Evolutionary conservation across 495 filamentous ascomycete genomes (phyloP).

Genomic region (Hypoxylon trugodes): DNA sequence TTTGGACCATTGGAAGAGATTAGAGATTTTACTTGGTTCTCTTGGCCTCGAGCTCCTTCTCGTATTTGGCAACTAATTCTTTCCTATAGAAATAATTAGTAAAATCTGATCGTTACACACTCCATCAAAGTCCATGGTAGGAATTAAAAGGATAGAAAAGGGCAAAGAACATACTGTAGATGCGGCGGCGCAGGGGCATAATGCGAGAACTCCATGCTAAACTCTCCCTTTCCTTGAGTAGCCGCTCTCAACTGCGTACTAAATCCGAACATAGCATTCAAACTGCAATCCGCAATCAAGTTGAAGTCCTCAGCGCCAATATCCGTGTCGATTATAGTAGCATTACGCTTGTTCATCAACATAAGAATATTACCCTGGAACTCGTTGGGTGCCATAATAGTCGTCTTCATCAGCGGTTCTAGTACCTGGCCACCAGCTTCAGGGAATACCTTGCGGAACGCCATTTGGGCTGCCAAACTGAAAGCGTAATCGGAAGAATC

Average conservation of each 20-base stretch:
- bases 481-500: slow-evolving; percentile 99
- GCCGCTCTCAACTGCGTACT: slow-evolving; percentile 86
- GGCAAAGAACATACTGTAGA: slow-evolving; percentile 73
- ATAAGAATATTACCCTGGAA: slow-evolving; percentile 98
- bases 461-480: slow-evolving; percentile 94
- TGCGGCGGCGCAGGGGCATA: slow-evolving; percentile 88
- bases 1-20: background rate
- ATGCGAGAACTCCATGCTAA: slow-evolving; percentile 98
- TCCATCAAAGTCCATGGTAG: background rate
- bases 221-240: slow-evolving; percentile 99
- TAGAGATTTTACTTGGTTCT: slow-evolving; percentile 52
- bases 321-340: slow-evolving; percentile 94
- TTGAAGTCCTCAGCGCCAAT: slow-evolving; percentile 95
- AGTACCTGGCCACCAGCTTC: slow-evolving; percentile 80
- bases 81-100: slow-evolving; percentile 61
- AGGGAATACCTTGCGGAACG: slow-evolving; percentile 93
- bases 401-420: slow-evolving; percentile 98
- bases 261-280: slow-evolving; percentile 99
- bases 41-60: slow-evolving; percentile 83
- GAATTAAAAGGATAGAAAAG: background rate
- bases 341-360: slow-evolving; percentile 95
- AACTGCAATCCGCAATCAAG: slow-evolving; percentile 87
- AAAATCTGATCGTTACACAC: slow-evolving; percentile 13
- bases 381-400: slow-evolving; percentile 92
- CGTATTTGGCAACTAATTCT: slow-evolving; percentile 86